Base-by-base conservation (phyloP, 345 rosid species). In the Noccaea caerulescens region DNA sequence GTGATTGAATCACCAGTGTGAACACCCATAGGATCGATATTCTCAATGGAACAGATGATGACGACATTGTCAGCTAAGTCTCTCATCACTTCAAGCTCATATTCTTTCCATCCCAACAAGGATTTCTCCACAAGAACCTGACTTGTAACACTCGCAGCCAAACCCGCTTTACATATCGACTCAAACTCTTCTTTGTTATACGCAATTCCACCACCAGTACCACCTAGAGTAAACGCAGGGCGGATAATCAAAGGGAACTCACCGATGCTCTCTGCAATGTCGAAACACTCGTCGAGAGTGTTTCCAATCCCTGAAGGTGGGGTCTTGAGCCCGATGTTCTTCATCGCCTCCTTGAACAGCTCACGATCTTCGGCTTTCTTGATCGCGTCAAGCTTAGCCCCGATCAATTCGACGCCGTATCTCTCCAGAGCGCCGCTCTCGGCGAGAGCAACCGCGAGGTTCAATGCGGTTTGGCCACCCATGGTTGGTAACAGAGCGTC, bases 1-100 rank as follows among this genome's bases (percentile, higher is more conserved):
- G 97, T 94, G 5, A 94, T 91, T 1, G 99, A 94, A 77, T 94
- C 99, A 50, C 99, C 99, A 2, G 99, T 94, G 34, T 94, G 99
- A 30, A 94, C 91, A 13, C 99, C 99, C 99, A 91, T 94, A 0
- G 97, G 95, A 81, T 94, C 99, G 57, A 94, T 80, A 78, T 94
- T 94, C 87, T 94, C 99, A 52, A 94, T 91, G 0, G 97, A 91
- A 72, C 99, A 94, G 30, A 94, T 94, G 9, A 94, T 91, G 23
- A 94, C 97, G 44, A 94, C 99, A 80, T 94, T 94, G 74, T 94
- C 99, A 46, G 99, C 97, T 68, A 91, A 86, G 62, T 94, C 99
- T 49, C 96, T 83, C 99, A 94, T 94, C 1, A 94, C 99, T 76
- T 94, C 99, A 71, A 91, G 90, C 82, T 94, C 99, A 41, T 89